Conservation (phyloP, 768 basidiomycete genomes). For the Suillus subalutaceus region DNA sequence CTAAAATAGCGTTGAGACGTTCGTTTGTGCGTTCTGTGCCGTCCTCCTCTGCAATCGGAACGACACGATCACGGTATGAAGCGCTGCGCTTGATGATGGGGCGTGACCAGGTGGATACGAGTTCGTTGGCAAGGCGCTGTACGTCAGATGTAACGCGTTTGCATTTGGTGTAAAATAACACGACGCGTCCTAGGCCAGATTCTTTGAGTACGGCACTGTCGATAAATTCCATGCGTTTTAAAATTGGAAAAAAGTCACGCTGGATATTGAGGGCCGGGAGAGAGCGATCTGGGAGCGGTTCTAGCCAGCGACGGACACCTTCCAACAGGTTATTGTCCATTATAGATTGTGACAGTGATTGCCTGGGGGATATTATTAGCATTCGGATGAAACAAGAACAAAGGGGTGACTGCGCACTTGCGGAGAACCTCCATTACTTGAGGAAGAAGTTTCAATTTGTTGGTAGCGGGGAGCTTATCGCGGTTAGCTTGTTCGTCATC, state of each 20-base stretch:
- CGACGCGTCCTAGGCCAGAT: conserved; percentile 83
- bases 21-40: conserved; percentile 46
- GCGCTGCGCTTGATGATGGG: conserved; percentile 91
- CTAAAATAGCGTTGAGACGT: conserved; percentile 69
- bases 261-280: conserved; percentile 97
- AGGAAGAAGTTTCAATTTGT: conserved; percentile 83
- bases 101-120: conserved; percentile 85
- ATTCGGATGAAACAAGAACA: not conserved
- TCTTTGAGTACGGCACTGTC: conserved; percentile 91
- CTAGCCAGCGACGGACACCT: conserved; percentile 88
- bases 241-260: conserved; percentile 81
- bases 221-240: conserved; percentile 90
- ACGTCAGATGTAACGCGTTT: conserved; percentile 86
- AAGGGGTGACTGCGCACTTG: conserved; percentile 62
- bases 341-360: conserved; percentile 86
- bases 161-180: conserved; percentile 96
- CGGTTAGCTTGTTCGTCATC: conserved; percentile 81
- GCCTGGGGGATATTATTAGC: conserved; percentile 43
- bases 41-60: conserved; percentile 57
- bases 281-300: conserved; percentile 90
- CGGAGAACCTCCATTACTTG: conserved; percentile 91
- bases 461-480: conserved; percentile 78
- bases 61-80: conserved; percentile 73
- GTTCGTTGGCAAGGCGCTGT: conserved; percentile 76
- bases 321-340: conserved; percentile 94